Evolutionary conservation across 2,329 filamentous ascomycete species (phyloP).

Genomic region (Fusarium keratoplasticum): DNA sequence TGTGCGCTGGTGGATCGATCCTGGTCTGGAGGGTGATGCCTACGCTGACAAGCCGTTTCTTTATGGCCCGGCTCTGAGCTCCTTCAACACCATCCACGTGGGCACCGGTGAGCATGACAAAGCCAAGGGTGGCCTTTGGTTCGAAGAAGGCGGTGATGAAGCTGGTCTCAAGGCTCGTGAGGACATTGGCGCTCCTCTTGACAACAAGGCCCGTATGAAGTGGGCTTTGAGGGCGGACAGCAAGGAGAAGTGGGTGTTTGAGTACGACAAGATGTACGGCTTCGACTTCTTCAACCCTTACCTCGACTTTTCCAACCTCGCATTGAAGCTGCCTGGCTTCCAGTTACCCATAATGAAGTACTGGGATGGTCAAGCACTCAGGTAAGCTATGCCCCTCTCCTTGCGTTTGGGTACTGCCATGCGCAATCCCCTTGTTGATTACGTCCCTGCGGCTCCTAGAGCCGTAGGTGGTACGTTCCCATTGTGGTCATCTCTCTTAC

Average conservation of each 20-base stretch:
- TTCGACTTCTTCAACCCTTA: constrained; percentile 90
- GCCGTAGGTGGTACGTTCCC: constrained; percentile 19
- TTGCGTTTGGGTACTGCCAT: constrained; percentile 3
- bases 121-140: constrained; percentile 63
- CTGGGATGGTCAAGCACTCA: constrained; percentile 81
- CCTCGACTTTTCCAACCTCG: constrained; percentile 82
- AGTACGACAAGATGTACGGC: constrained; percentile 63
- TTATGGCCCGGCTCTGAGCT: constrained; percentile 84
- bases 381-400: constrained; percentile 63
- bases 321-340: constrained; percentile 78
- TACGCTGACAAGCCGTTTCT: constrained; percentile 88
- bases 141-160: constrained; percentile 75
- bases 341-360: constrained; percentile 79
- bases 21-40: constrained; percentile 88
- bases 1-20: constrained; percentile 91
- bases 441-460: neutral
- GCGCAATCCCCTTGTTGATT: constrained; percentile 10
- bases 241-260: constrained; percentile 66
- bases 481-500: constrained; percentile 35
- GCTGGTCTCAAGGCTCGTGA: constrained; percentile 61
- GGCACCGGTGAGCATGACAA: constrained; percentile 65
- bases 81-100: constrained; percentile 81
- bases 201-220: constrained; percentile 66
- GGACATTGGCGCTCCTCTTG: constrained; percentile 62
- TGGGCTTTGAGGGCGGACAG: constrained; percentile 64